phyloP scores from a whole-genome alignment of 164 flowering plant genomes.

The Vitis riparia region DNA sequence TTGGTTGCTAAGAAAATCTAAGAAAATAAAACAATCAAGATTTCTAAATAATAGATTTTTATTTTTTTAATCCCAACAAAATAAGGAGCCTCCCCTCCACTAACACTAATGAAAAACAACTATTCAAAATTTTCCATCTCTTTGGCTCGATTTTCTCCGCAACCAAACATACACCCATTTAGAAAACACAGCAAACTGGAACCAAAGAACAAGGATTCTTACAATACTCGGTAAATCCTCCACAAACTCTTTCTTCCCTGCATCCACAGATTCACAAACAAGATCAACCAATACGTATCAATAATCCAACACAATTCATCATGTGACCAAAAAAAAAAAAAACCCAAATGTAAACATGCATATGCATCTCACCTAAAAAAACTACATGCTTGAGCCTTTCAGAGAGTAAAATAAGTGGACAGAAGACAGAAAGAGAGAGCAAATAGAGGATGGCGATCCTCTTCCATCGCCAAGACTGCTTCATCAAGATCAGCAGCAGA shows the following conservation, averaged over 20 bases:
- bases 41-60: not conserved
- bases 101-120: not conserved
- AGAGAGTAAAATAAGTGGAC: slow-evolving; percentile 67
- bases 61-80: not conserved
- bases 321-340: not conserved
- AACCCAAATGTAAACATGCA: not conserved
- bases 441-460: slow-evolving; percentile 78
- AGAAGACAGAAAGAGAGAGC: slow-evolving; percentile 53
- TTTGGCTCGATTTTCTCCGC: not conserved
- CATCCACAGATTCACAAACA: slow-evolving; percentile 15
- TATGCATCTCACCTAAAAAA: not conserved
- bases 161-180: slow-evolving; percentile 4
- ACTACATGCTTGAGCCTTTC: slow-evolving; percentile 26
- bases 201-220: slow-evolving; percentile 21
- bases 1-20: not conserved
- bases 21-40: not conserved
- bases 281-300: not conserved
- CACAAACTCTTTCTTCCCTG: slow-evolving; percentile 48
- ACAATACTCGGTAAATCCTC: slow-evolving; percentile 55
- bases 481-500: slow-evolving; percentile 42
- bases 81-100: not conserved
- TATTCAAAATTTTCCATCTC: not conserved
- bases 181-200: not conserved
- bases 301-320: slow-evolving; percentile 6
- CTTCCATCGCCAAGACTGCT: slow-evolving; percentile 49